Base-by-base conservation (phyloP, 768 basidiomycete species). In the Boletus edulis region DNA sequence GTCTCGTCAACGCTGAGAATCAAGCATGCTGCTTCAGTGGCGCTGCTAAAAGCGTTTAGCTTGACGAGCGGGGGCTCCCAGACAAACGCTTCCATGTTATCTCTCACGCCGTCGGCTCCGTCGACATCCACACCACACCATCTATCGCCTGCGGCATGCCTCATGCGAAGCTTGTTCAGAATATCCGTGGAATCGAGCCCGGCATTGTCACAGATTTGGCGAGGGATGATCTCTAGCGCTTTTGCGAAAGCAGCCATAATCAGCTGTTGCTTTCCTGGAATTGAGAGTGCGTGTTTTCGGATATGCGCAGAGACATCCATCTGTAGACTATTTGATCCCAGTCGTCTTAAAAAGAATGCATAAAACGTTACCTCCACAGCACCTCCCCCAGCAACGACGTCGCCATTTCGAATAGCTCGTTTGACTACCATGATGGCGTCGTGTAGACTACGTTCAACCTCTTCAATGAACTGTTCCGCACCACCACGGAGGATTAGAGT, bases 401-500 rank as follows among this genome's bases (percentile, higher is more conserved):
- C 91, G 40, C 92, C 94, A 68, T 94, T 98, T 67, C 87, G 88
- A 62, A 99, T 87, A 5, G 97, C 95, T 49, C 97, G 81, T 74
- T 97, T 97, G 42, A 99, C 97, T n/a, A 99, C 95, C 95, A 98
- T 98, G 65, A 98, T 93, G 2, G 96, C 95, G 68, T 99, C 97
- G 67, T 99, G 96, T 62, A 99, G 73, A 83, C 92, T 94, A 53
- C 97, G 78, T 72, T 98, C 96, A 9, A 98, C 95, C 72, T 98
- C 97, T 67, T 94, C 94, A 58, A 98, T 98, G 73, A 99, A 98
- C 70, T 99, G 97, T 66, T 98, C 95, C 0, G 97, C 97, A 29
- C 97, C 97, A 55, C 97, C 97, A 49, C 97, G 83, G 55, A 99
- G 84, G 22, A 99, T 72, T 8, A 99, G 75, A 15, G 97, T 98